Base-by-base conservation (phyloP, 164 flowering plant species). In the Warburgia ugandensis region DNA sequence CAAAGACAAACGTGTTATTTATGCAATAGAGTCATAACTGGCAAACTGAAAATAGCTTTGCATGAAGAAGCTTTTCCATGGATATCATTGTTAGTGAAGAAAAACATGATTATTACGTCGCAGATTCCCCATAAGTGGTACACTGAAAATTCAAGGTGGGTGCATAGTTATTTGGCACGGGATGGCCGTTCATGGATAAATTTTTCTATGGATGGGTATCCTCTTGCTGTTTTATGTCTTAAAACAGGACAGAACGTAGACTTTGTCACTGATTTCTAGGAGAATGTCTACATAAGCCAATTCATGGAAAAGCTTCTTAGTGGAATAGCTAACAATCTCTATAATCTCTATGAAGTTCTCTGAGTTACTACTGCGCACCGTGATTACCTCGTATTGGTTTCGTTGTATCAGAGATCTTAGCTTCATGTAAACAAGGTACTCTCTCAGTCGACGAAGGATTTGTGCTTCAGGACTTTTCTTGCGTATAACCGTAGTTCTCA, bases 321-420 rank as follows among this genome's bases (percentile, higher is more conserved):
- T 26, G 41, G 13, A 29, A 9, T 11, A 14, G 12, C 12, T 2
- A 30, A 21, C 14, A 25, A 6, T 21, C 1, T 44, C 27, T 0
- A 1, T 11, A 44, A 14, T 12, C 5, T 21, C 11, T 2, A 19
- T 4, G 12, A 11, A 13, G 2, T 7, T 36, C 39, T 2, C 8
- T 36, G 2, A 2, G n/a, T 2, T 36, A 36, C 2, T 36, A 37
- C 41, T 20, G 14, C 41, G 3, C 17, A 12, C 14, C 41, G 41
- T 3, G 5, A 8, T 27, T 40, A 45, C 53, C 58, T 60, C 40
- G 1, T 25, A 19, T 17, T 30, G 20, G 22, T 56, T 52, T 1
- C 48, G 21, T 38, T 52, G 61, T 17, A 56, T 21, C n/a, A 63
- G 11, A 16, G 53, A 45, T 13, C 61, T 46, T 6, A 50, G 58